Evolutionary conservation across 169 alveolate species (phyloP).

Genomic region (Plasmodium fragile): DNA sequence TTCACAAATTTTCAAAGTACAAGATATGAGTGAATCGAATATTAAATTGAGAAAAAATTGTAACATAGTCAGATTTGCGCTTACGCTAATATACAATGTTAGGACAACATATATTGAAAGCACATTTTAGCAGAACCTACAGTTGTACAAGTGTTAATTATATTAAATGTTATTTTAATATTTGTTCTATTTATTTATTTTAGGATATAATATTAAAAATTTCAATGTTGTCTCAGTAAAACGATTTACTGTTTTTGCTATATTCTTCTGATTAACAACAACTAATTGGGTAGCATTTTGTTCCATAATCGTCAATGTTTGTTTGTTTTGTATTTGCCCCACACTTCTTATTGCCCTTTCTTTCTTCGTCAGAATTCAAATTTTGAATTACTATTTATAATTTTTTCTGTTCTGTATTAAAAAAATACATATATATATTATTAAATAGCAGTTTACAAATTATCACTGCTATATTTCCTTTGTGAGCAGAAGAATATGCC

Average conservation of each 20-base stretch:
- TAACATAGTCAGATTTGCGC: neutral
- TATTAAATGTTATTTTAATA: neutral
- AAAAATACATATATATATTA: neutral
- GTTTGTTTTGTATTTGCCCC: neutral
- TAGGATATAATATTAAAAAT: neutral
- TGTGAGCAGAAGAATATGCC: neutral
- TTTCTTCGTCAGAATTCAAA: neutral
- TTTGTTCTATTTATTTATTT: neutral
- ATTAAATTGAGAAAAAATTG: neutral
- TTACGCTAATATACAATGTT: neutral
- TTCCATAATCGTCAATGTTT: neutral
- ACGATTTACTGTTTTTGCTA: neutral
- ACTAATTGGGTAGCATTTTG: neutral
- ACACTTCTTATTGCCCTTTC: neutral
- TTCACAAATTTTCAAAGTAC: neutral
- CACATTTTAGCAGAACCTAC: neutral
- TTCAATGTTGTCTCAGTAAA: neutral
- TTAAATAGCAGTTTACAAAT: neutral
- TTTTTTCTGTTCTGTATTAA: neutral
- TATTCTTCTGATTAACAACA: neutral
- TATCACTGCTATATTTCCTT: neutral
- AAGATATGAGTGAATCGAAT: neutral
- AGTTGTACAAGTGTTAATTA: neutral
- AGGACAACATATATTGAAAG: neutral
- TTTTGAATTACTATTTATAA: neutral